phyloP scores from a whole-genome alignment of 1,139 yeast species.

The Nakaseomyces delphensis region DNA sequence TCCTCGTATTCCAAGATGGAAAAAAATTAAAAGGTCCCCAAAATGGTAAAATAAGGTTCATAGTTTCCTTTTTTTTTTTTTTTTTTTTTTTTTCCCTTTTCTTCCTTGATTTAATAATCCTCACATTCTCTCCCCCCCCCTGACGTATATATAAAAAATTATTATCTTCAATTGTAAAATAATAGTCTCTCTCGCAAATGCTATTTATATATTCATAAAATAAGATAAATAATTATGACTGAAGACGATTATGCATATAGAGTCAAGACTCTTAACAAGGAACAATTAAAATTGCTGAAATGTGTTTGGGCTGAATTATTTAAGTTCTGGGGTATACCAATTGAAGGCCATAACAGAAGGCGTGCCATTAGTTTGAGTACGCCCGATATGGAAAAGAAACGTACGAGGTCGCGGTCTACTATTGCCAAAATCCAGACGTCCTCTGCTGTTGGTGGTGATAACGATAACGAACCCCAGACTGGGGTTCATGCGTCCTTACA shows the following conservation, averaged over 20 bases:
- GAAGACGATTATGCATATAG: conserved; percentile 1
- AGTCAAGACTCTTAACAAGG: neutral
- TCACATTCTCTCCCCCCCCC: no score
- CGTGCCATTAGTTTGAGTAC: neutral
- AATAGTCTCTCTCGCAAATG: neutral
- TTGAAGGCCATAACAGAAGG: conserved; percentile 29
- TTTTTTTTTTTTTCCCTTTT: no score
- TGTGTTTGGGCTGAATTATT: conserved; percentile 63
- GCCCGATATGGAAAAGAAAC: neutral
- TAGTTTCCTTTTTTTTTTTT: no score
- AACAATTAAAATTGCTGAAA: conserved; percentile 39
- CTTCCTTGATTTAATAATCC: no score
- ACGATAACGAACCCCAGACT: no score
- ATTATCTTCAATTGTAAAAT: no score
- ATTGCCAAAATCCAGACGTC: neutral
- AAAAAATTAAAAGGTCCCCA: no score
- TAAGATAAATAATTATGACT: conserved; percentile 7
- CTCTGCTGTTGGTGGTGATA: conserved; percentile 7
- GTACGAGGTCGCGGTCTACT: conserved; percentile 47
- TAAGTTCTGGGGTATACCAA: conserved; percentile 50
- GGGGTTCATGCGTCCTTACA: conserved; percentile 33
- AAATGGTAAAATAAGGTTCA: no score
- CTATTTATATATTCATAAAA: conserved; percentile 8
- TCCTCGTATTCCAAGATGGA: no score
- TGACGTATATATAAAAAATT: no score